phyloP scores from a whole-genome alignment of 495 filamentous ascomycete species.

The Neurospora sp. region DNA sequence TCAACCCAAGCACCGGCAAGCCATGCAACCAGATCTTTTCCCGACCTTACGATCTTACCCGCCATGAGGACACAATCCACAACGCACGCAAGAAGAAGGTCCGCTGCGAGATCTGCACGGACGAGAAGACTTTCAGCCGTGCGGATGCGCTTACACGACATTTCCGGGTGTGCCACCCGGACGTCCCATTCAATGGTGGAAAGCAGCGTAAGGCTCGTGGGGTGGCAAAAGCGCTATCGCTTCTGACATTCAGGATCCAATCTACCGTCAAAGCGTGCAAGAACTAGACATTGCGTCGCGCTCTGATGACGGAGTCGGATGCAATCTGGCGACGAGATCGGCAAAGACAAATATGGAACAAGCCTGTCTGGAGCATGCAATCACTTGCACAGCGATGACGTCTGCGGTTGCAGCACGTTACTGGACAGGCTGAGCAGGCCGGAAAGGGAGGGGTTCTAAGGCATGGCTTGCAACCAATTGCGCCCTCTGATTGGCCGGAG shows the following conservation, averaged over 20 bases:
- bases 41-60: conserved; percentile 92
- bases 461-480: conserved; percentile 6
- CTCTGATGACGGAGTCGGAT: background rate
- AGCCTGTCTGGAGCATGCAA: background rate
- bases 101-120: conserved; percentile 88
- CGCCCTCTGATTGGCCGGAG: conserved; percentile 6
- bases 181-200: conserved; percentile 62
- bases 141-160: conserved; percentile 88
- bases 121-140: conserved; percentile 92
- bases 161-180: conserved; percentile 82
- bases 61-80: conserved; percentile 97
- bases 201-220: conserved; percentile 41
- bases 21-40: conserved; percentile 95
- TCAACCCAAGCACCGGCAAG: conserved; percentile 92
- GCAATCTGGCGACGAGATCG: background rate
- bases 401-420: conserved; percentile 6
- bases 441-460: conserved; percentile 2
- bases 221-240: background rate
- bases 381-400: conserved; percentile 16
- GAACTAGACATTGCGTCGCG: background rate
- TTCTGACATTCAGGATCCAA: background rate
- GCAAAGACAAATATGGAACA: background rate
- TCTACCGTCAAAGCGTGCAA: background rate
- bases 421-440: background rate
- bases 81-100: conserved; percentile 91